Base-by-base conservation (phyloP, 805 yeast species). In the Wickerhamomyces queroliae region DNA sequence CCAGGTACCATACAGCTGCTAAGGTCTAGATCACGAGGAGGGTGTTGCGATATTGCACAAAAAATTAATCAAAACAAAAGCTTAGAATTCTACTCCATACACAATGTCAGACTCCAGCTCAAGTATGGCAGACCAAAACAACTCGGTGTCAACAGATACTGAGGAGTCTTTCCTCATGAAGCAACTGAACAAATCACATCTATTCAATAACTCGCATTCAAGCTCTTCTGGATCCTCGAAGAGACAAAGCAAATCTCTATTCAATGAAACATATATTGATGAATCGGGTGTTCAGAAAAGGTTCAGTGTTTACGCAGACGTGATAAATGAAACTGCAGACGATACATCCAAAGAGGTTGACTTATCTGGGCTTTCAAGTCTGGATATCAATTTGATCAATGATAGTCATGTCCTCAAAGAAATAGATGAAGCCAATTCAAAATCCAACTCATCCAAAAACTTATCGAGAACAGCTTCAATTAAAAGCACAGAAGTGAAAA, bases 141-240 rank as follows among this genome's bases (percentile, higher is more conserved):
- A 51, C n/a, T 46, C 55, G 2, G 37, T 54, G 10, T 53, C 59
- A 3, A 52, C 59, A 11, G 58, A 53, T 30, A 52, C 59, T 21
- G 59, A 55, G 27, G 59, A 55, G 35, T 55, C 59, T 3, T 55
- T 55, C 36, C 40, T 55, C 12, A 44, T 55, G 40, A 48, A 44
- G 25, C 57, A 55, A 40, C 22, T 55, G 5, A 55, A 55, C 45
- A 48, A 41, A 27, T 52, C 58, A 2, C 51, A 47, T 15, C 36
- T 51, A 10, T 51, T 53, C 42, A 52, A 53, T 35, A 44, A 38
- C 20, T 45, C 50, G 3, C 35, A 38, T 11, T 37, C 42, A 5
- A 35, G 35, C 6, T 33, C 43, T 4, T 8, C 43, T 19, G 26
- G 41, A 7, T 36, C 41, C 1, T 23, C 25, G 25, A 23, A 23